These are phyloP conservation scores for Termitomyces sp. DNA, from an alignment of 768 basidiomycete genomes.

Conservation along the genomic window DNA sequence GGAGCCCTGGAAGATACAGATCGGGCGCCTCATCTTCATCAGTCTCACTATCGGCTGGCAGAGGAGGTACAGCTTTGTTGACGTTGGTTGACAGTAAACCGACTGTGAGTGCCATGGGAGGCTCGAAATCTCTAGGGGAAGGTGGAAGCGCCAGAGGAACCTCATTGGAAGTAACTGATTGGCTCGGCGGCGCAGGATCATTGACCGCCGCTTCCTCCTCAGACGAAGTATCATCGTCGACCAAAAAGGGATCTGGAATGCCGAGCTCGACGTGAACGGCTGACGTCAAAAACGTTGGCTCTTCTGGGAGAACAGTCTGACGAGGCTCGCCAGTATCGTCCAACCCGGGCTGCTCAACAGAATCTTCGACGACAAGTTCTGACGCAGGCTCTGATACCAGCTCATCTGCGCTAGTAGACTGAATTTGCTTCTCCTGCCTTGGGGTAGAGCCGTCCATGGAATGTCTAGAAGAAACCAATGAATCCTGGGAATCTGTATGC, in stretches of 20 bases:
- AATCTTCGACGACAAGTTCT: conserved; percentile 2
- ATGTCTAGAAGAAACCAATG: neutral
- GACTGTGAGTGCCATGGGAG: conserved; percentile 17
- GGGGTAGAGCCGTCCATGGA: conserved; percentile 5
- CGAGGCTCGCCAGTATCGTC: conserved; percentile 1
- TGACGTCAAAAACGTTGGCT: conserved; percentile 26
- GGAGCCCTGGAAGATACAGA: conserved; percentile 65
- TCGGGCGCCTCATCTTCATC: conserved; percentile 55
- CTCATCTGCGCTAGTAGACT: neutral
- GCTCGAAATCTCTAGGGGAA: conserved; percentile 21
- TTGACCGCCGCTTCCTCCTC: conserved; percentile 33
- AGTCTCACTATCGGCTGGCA: conserved; percentile 37
- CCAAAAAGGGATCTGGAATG: conserved; percentile 58
- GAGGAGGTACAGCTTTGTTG: conserved; percentile 57
- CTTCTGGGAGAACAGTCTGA: conserved; percentile 3
- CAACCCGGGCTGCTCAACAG: conserved; percentile 1
- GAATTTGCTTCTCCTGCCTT: neutral
- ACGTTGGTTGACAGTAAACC: conserved; percentile 35
- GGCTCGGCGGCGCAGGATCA: conserved; percentile 20
- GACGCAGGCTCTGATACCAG: neutral
- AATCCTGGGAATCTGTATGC: conserved; percentile 11
- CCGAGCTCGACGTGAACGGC: conserved; percentile 40
- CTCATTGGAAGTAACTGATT: conserved; percentile 35
- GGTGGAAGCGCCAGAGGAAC: conserved; percentile 38
- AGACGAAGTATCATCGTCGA: conserved; percentile 51